Evolutionary conservation across 495 filamentous ascomycete genomes (phyloP), one percentile per base, ranked within the genome.

Genomic region (Daldinia loculata): DNA sequence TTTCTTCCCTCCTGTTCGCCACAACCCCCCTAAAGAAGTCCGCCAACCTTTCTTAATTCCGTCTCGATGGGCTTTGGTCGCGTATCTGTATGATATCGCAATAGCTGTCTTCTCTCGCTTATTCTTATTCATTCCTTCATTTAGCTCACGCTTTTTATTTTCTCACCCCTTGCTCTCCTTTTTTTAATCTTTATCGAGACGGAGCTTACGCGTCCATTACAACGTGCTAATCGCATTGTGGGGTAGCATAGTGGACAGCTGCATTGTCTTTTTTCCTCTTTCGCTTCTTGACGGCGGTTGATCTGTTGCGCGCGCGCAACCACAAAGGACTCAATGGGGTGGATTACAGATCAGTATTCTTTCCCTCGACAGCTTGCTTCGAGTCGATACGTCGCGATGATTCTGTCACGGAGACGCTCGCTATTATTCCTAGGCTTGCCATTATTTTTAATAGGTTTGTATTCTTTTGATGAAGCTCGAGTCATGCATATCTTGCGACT

Each of bases 351-450:
- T 61, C 74, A 75, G 48, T 60, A 74, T 53, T 67, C 72, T 34
- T 60, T 75, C 43, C 72, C 72, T 34, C 70, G 70, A 26, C 64
- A 72, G 48, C 29, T 72, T 34, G 8, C 65, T 39, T 61, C 65
- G 61, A 72, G 61, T 50, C 65, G 64, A 36, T 72, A 72, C 70
- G 58, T 77, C 62, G 75, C 75, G 51, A 72, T 77, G 64, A 60
- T 77, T 17, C 71, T 77, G 70, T 74, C 75, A 57, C 74, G 75
- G 32, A 71, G 74, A 59, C 75, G 75, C n/a, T 67, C 69, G 61
- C 70, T 77, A 68, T 64, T 75, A 39, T 64, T 75, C 14, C 43
- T 77, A 51, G 74, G 74, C 51, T 61, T 77, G 32, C 75, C 75
- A 14, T 43, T 77, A 70, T 66, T 77, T 56, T 60, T 77, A 14